Conservation (phyloP, 345 rosid genomes). For the Camelina hispida region DNA sequence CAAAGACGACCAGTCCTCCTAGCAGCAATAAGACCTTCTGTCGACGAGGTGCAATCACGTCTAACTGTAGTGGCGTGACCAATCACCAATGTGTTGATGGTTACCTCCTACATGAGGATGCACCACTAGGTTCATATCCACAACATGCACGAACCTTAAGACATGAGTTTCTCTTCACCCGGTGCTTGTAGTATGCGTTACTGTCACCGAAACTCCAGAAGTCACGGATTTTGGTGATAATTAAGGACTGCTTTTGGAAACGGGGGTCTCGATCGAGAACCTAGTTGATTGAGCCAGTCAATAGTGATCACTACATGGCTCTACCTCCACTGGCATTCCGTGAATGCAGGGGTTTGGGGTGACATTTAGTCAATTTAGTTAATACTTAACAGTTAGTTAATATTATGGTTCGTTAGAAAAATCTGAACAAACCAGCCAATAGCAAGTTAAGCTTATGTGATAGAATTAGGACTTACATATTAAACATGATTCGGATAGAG, state of each 20-base stretch:
- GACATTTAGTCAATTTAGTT: no score
- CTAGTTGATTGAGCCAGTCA: neutral
- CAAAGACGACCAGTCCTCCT: slow-evolving; percentile 77
- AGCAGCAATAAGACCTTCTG: slow-evolving; percentile 75
- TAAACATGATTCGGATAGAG: no score
- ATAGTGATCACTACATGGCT: no score
- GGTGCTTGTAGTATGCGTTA: slow-evolving; percentile 70
- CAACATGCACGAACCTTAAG: slow-evolving; percentile 71
- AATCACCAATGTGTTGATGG: slow-evolving; percentile 56
- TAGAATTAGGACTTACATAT: no score
- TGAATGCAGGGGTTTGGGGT: no score
- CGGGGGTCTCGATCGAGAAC: neutral
- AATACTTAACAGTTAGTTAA: no score
- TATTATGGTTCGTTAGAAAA: no score
- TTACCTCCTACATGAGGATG: slow-evolving; percentile 52
- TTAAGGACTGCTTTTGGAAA: neutral
- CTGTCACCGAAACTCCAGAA: slow-evolving; percentile 7
- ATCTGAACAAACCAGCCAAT: no score
- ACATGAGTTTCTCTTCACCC: slow-evolving; percentile 78
- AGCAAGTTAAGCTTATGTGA: no score
- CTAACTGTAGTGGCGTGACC: slow-evolving; percentile 74
- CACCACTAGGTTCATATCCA: slow-evolving; percentile 85
- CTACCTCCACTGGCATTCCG: no score
- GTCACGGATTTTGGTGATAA: neutral
- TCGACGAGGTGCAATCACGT: slow-evolving; percentile 67